Evolutionary conservation across 305 asterid genomes (phyloP), one percentile per base, ranked within the genome.

Genomic region (Solanum aculeatissimum): DNA sequence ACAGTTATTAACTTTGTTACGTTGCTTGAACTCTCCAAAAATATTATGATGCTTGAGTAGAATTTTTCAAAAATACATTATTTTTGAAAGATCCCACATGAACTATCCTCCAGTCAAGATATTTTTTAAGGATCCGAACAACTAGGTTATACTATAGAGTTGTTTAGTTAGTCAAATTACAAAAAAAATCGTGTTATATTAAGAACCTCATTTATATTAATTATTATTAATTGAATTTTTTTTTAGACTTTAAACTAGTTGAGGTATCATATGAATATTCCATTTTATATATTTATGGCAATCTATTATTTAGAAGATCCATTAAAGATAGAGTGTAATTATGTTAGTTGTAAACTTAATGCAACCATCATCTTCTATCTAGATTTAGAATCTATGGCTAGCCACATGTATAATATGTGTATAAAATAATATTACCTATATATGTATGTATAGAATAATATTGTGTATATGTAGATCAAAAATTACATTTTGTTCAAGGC

Each of bases 41-140:
- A n/a, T 21, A 21, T 58, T 58, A 10, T n/a, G 25, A 0, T n/a
- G 3, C 27, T n/a, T 1, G 0, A 18, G 27, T n/a, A 2, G 1
- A 2, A n/a, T 57, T 25, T 19, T n/a, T 1, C 0, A 8, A 14
- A n/a, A 57, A 21, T 23, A 1, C 2, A 23, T 0, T 12, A 2
- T 2, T 23, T 23, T 60, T 60, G 7, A 19, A 57, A 19, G 6
- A 57, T 57, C 0, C 63, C 1, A 8, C 2, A 51, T 19, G 1
- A 4, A 51, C 1, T 0, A 51, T 19, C 16, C n/a, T 14, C 3
- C 3, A 51, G 16, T 6, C 6, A 2, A 0, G 0, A 9, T 2
- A n/a, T 58, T 21, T 9, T 58, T 58, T 1, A 58, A 58, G 1
- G 21, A 7, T 0, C 0, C 2, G 25, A 57, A 13, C 2, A 21